These are phyloP conservation scores for Conringia planisiliqua DNA, from an alignment of 345 rosid genomes.

Conservation along the genomic window DNA sequence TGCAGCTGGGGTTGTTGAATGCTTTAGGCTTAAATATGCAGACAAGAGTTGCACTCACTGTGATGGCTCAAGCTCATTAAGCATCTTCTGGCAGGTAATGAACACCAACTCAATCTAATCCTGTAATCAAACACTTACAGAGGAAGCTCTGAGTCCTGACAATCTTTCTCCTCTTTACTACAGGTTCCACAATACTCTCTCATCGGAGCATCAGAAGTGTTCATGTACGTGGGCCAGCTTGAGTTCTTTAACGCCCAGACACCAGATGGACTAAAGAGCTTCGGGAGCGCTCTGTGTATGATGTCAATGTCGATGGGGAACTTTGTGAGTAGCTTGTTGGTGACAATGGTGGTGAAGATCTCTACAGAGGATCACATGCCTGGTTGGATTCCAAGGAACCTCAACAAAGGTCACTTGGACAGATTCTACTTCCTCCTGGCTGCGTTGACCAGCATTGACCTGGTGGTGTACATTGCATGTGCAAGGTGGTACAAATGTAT, in stretches of 20 bases:
- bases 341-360: conserved; percentile 91
- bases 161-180: conserved; percentile 13
- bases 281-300: conserved; percentile 95
- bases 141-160: not conserved
- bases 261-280: conserved; percentile 95
- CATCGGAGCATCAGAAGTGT: conserved; percentile 97
- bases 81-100: conserved; percentile 93
- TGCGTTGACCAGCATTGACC: conserved; percentile 59
- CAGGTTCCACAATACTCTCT: conserved; percentile 91
- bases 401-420: conserved; percentile 94
- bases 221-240: conserved; percentile 96
- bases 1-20: conserved; percentile 83
- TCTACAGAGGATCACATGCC: conserved; percentile 85
- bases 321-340: conserved; percentile 94
- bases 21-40: conserved; percentile 69
- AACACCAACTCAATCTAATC: not conserved
- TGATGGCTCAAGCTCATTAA: conserved; percentile 87
- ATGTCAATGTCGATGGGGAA: conserved; percentile 94
- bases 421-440: conserved; percentile 93
- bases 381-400: conserved; percentile 97
- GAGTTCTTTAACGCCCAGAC: conserved; percentile 97
- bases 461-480: conserved; percentile 59
- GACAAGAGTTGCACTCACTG: conserved; percentile 63
- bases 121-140: not conserved
- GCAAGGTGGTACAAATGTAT: conserved; percentile 90